A percentile compares a stretch with the other conserved stretches of the same genome.
Evolutionary conservation across 2,329 filamentous ascomycete genomes (phyloP).

Genomic region (Eutypella sp.): DNA sequence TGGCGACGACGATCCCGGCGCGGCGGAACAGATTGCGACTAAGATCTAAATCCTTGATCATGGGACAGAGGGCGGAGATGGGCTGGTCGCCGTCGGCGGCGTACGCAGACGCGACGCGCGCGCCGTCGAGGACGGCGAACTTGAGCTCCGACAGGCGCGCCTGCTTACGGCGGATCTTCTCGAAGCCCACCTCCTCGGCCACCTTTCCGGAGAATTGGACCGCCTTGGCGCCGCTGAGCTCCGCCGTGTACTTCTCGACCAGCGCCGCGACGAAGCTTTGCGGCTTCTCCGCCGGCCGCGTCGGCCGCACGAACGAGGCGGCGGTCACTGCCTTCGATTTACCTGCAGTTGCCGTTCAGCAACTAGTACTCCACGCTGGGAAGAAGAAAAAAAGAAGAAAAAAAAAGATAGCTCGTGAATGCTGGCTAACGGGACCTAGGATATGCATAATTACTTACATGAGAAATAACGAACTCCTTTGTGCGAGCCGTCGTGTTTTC

Average conservation of each 20-base stretch:
- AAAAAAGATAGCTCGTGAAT: too few relatives aligned
- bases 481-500: conserved; percentile 86
- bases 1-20: conserved; percentile 61
- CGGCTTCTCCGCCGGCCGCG: conserved; percentile 61
- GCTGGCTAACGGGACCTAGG: too few relatives aligned
- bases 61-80: conserved; percentile 52
- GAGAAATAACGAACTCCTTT: conserved; percentile 75
- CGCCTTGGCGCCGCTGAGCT: conserved; percentile 38
- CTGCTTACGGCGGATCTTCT: conserved; percentile 80
- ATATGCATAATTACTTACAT: conserved; percentile 49
- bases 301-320: conserved; percentile 82
- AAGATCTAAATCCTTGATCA: conserved; percentile 75
- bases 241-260: conserved; percentile 75
- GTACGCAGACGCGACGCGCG: conserved; percentile 49
- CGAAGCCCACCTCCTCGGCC: conserved; percentile 90
- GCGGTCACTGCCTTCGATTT: conserved; percentile 62
- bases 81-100: conserved; percentile 28
- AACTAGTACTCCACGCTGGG: not conserved
- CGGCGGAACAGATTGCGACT: conserved; percentile 75
- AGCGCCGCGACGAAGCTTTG: conserved; percentile 76
- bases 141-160: conserved; percentile 72
- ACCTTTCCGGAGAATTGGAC: conserved; percentile 75
- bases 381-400: too few relatives aligned
- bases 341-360: conserved; percentile 32
- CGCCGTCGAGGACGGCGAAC: conserved; percentile 76